Evolutionary conservation across 768 basidiomycete species (phyloP).

Genomic region (Hydnomerulius pinastri): DNA sequence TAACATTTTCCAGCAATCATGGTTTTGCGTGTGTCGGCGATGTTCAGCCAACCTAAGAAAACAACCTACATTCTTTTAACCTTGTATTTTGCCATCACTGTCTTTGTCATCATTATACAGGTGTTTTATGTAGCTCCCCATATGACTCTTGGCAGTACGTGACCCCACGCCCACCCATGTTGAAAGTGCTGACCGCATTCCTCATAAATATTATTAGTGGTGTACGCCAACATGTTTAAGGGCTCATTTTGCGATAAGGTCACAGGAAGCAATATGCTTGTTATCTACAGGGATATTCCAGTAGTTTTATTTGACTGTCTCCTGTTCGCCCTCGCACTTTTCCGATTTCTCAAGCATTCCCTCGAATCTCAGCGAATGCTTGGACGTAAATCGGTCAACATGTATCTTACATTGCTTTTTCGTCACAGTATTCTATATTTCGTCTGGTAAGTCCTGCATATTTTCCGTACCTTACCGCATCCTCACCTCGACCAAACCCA

Average conservation of each 20-base stretch:
- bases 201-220: too few species aligned
- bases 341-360: constrained; percentile 8
- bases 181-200: too few species aligned
- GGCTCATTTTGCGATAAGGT: background rate
- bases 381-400: constrained; percentile 5
- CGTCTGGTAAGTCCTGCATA: constrained; percentile 3
- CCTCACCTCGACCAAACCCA: background rate
- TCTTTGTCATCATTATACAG: background rate
- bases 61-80: background rate
- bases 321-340: constrained; percentile 5
- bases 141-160: constrained; percentile 3
- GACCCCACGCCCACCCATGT: too few species aligned
- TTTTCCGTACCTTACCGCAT: too few species aligned
- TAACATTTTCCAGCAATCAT: too few species aligned
- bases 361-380: constrained; percentile 1
- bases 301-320: constrained; percentile 5
- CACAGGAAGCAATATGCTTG: background rate
- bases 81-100: constrained; percentile 1
- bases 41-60: constrained; percentile 10
- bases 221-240: background rate
- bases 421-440: constrained; percentile 13
- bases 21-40: constrained; percentile 15
- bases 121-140: constrained; percentile 1
- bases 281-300: constrained; percentile 1
- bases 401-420: constrained; percentile 11